Base-by-base conservation (phyloP, 805 yeast genomes). In the Nadsonia fulvescens region DNA sequence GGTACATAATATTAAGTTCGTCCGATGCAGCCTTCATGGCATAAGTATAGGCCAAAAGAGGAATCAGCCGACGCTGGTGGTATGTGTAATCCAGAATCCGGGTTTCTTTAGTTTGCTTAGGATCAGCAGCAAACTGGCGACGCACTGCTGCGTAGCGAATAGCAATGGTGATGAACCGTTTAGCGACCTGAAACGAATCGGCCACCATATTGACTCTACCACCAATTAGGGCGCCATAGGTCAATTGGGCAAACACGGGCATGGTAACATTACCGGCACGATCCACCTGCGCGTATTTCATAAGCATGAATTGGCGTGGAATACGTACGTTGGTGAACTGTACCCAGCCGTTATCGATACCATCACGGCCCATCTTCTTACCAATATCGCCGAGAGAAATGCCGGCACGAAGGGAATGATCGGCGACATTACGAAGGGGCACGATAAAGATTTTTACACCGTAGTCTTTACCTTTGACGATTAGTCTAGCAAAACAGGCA, bases 331-430 rank as follows among this genome's bases (percentile, higher is more conserved):
- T 61, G 25, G 76, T 60, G 54, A 77, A 83, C 53, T 82, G 94
- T 43, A 83, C 78, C 94, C 94, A 83, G 28, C 95, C 95, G 49
- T 83, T 83, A 46, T 83, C 95, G 37, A 83, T 77, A 31, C 93
- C 94, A 43, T 82, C 89, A 43, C 94, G 64, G 28, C 95, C 95
- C 93, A 83, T 81, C 54, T 83, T 83, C 36, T 76, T 69, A 30
- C 95, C 95, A 45, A 83, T 79, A 47, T 83, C 95, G 34, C 95
- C 95, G 36, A 81, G 60, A 16, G 77, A 52, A 31, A 83, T 56
- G 30, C 95, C 95, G 3, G 92, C 81, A 37, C 63, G 52, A 32
- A 83, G 51, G 32, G 72, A 60, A 54, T 77, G 86, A 25, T 38
- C 43, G 32, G 66, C 57, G 5, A 65, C 46, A 49, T 81, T 89